Conservation (phyloP, 2,329 filamentous ascomycete genomes). For the Fusarium sp. region DNA sequence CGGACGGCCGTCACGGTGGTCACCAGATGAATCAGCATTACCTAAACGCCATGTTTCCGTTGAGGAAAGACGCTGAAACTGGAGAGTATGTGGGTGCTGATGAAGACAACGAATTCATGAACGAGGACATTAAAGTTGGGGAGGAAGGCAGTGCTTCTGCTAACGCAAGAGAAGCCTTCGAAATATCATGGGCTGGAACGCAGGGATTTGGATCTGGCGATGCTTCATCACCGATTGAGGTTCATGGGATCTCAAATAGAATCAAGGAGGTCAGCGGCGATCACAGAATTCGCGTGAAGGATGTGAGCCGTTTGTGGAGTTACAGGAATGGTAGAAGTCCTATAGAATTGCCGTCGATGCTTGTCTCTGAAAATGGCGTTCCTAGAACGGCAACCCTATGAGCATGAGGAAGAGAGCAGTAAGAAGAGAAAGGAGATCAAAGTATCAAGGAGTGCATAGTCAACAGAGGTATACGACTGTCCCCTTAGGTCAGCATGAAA, state of each 20-base stretch:
- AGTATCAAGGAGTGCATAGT: background rate
- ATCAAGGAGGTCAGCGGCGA: slow-evolving; percentile 46
- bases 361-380: slow-evolving; percentile 54
- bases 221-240: slow-evolving; percentile 53
- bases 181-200: slow-evolving; percentile 61
- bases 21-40: slow-evolving; percentile 73
- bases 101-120: slow-evolving; percentile 71
- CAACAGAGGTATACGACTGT: background rate
- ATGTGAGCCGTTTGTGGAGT: slow-evolving; percentile 72
- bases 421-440: background rate
- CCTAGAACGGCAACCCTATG: slow-evolving; percentile 57
- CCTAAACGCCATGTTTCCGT: slow-evolving; percentile 71
- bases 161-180: slow-evolving; percentile 61
- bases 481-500: background rate
- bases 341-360: slow-evolving; percentile 54
- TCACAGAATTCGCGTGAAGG: slow-evolving; percentile 64
- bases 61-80: slow-evolving; percentile 57
- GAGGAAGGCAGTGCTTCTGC: slow-evolving; percentile 58
- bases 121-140: slow-evolving; percentile 64
- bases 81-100: slow-evolving; percentile 58
- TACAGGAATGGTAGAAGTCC: slow-evolving; percentile 72
- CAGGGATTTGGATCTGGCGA: slow-evolving; percentile 54
- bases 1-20: slow-evolving; percentile 60
- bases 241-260: slow-evolving; percentile 51
- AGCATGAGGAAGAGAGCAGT: background rate